Percentiles rank a stretch among this genome's conserved stretches.
Conservation (phyloP, 2,329 filamentous ascomycete genomes). For the Teratosphaeria destructans region DNA sequence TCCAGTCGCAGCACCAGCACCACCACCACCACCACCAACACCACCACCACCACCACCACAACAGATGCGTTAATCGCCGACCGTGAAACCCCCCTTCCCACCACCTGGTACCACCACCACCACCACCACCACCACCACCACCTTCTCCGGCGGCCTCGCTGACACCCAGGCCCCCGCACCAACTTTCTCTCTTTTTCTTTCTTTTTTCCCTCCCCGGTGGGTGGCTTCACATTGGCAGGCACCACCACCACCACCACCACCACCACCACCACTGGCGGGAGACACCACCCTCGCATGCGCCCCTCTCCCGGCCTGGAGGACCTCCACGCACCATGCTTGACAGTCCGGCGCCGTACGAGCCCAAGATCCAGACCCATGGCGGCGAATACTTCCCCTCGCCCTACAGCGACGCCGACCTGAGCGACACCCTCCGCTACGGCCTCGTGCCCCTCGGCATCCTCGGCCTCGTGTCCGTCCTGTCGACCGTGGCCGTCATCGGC, state of each 20-base stretch:
- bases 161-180: too few relatives aligned
- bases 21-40: too few relatives aligned
- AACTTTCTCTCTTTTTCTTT: neutral
- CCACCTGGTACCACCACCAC: too few relatives aligned
- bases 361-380: constrained; percentile 12
- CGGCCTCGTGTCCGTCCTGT: constrained; percentile 20
- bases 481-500: constrained; percentile 17
- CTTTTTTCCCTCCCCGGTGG: neutral
- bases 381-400: constrained; percentile 20
- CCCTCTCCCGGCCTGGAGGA: neutral
- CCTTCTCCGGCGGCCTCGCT: too few relatives aligned
- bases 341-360: constrained; percentile 9
- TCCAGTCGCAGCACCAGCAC: too few relatives aligned
- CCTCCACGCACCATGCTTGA: neutral
- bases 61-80: too few relatives aligned
- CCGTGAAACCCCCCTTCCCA: too few relatives aligned
- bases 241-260: too few relatives aligned
- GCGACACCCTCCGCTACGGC: constrained; percentile 13
- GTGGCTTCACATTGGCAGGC: too few relatives aligned
- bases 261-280: too few relatives aligned
- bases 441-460: constrained; percentile 21
- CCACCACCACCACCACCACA: too few relatives aligned
- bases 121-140: too few relatives aligned
- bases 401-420: constrained; percentile 18
- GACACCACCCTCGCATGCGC: neutral